These are phyloP conservation scores for Colletotrichum sp. DNA, from an alignment of 2,329 filamentous ascomycete species.

Conservation along the genomic window DNA sequence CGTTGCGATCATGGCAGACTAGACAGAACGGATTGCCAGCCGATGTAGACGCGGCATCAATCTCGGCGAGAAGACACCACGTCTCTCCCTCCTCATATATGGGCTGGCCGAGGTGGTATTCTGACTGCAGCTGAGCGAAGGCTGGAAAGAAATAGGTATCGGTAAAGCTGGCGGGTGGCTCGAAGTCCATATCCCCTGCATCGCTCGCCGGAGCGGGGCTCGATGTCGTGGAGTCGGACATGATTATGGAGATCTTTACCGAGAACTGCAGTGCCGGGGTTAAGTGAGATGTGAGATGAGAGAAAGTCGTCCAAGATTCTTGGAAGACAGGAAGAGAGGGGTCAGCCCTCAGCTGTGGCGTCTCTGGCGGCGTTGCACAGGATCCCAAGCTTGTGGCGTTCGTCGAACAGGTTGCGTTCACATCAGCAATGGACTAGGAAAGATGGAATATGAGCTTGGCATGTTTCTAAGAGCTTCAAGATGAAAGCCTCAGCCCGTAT, in stretches of 20 bases:
- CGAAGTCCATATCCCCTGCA: not conserved
- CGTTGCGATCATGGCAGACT: not conserved
- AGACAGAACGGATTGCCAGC: not conserved
- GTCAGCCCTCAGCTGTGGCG: not conserved
- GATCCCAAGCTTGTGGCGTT: not conserved
- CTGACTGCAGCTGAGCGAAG: not conserved
- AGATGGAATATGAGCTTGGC: not conserved
- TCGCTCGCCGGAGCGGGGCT: not conserved
- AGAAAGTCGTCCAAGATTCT: not conserved
- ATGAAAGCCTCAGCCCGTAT: not conserved
- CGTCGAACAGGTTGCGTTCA: not conserved
- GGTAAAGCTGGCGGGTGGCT: not conserved
- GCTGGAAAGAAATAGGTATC: not conserved
- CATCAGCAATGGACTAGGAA: not conserved
- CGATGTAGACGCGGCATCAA: not conserved
- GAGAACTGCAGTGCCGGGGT: no score
- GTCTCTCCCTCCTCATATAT: not conserved
- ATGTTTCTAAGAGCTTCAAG: not conserved
- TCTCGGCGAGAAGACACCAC: not conserved
- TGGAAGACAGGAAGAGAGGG: not conserved
- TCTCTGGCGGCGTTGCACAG: not conserved
- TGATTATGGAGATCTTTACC: not conserved
- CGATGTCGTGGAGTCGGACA: not conserved
- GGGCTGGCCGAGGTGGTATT: not conserved
- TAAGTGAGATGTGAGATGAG: not conserved